Conservation (phyloP, 2,329 filamentous ascomycete genomes). For the Calonectria hawksworthii region DNA sequence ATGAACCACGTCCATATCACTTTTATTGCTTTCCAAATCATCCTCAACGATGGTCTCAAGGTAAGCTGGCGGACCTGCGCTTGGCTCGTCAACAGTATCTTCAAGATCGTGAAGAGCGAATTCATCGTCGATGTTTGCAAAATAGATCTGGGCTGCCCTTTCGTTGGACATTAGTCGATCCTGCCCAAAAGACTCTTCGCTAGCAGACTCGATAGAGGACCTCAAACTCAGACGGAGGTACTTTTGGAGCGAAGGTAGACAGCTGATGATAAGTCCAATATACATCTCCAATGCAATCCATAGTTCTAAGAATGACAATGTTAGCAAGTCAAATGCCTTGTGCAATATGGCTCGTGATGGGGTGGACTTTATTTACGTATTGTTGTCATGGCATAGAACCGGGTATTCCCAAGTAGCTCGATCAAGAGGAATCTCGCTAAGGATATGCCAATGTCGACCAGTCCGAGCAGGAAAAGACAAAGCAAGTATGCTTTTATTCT, state of each 20-base stretch:
- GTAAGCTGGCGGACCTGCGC: too few species aligned
- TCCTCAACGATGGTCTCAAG: too few species aligned
- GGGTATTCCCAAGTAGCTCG: not conserved
- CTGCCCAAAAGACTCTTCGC: not conserved
- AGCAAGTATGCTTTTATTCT: not conserved
- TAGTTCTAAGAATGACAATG: not conserved
- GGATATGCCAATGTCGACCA: not conserved
- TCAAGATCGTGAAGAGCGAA: not conserved
- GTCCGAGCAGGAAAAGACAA: not conserved
- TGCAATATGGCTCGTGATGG: not conserved
- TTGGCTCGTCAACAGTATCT: not conserved
- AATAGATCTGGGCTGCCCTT: too few species aligned
- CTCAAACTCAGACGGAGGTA: not conserved
- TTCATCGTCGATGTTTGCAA: not conserved
- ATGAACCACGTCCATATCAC: not conserved
- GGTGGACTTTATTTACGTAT: not conserved
- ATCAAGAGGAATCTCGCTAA: not conserved
- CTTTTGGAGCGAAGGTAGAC: not conserved
- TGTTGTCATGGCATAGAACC: not conserved
- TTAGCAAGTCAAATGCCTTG: not conserved
- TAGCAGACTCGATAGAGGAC: not conserved
- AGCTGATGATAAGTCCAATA: not conserved
- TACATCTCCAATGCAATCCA: not conserved
- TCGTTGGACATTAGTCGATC: not conserved
- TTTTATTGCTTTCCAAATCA: not conserved